Evolutionary conservation across 805 yeast genomes (phyloP).

Genomic region (Ogataea methanolica): DNA sequence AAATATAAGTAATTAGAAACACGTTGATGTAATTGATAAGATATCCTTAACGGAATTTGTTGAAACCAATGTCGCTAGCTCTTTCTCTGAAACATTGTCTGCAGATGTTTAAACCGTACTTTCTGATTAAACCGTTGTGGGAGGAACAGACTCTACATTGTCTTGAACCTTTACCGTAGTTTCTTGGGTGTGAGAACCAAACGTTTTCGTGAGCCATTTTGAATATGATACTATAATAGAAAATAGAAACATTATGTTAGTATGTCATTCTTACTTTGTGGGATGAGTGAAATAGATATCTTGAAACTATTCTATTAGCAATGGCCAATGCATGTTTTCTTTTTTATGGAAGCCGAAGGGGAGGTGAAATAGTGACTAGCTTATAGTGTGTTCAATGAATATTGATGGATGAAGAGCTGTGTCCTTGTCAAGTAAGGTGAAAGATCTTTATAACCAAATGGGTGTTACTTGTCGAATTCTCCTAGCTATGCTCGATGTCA

Average conservation of each 20-base stretch:
- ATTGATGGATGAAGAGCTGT: too few species aligned
- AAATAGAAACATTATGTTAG: conserved; percentile 13
- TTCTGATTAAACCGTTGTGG: conserved; percentile 99
- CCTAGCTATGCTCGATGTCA: too few species aligned
- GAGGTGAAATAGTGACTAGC: too few species aligned
- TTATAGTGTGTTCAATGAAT: too few species aligned
- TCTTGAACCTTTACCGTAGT: conserved; percentile 99
- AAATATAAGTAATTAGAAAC: background rate
- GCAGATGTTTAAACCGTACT: conserved; percentile 98
- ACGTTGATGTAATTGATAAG: too few species aligned
- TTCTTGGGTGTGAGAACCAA: conserved; percentile 99
- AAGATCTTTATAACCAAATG: too few species aligned
- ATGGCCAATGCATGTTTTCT: too few species aligned
- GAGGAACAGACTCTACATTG: conserved; percentile 99
- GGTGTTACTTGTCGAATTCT: too few species aligned
- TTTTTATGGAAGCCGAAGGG: too few species aligned
- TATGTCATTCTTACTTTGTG: conserved; percentile 1
- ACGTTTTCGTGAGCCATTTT: conserved; percentile 99
- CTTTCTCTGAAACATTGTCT: conserved; percentile 99
- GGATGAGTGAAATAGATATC: background rate
- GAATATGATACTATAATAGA: conserved; percentile 28
- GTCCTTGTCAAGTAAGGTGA: too few species aligned
- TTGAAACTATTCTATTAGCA: background rate
- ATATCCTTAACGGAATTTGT: conserved; percentile 85
- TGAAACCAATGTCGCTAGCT: conserved; percentile 98